phyloP scores from a whole-genome alignment of 345 rosid genomes.

The Nasturtium officinale region DNA sequence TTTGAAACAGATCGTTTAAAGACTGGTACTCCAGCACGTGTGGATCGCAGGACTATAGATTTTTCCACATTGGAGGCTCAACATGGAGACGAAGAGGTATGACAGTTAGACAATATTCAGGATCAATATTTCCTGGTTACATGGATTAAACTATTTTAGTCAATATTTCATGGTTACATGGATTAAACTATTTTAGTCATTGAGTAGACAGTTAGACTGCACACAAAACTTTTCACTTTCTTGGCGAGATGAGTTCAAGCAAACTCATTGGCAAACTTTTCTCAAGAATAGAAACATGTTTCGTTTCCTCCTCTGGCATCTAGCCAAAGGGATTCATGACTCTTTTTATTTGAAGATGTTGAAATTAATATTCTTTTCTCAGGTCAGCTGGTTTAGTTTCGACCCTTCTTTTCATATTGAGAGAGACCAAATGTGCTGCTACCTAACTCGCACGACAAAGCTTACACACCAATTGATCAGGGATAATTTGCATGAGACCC shows the following conservation, averaged over 20 bases:
- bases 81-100: slow-evolving; percentile 91
- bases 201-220: slow-evolving; percentile 4
- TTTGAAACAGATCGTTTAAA: slow-evolving; percentile 92
- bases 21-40: slow-evolving; percentile 97
- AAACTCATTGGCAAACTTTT: not conserved
- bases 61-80: slow-evolving; percentile 88
- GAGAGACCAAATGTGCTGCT: slow-evolving; percentile 97
- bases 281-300: not conserved
- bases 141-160: slow-evolving; percentile 11
- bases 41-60: slow-evolving; percentile 86
- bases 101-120: slow-evolving; percentile 23
- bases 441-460: slow-evolving; percentile 86
- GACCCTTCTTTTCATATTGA: slow-evolving; percentile 83
- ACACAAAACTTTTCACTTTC: not conserved
- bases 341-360: slow-evolving; percentile 33
- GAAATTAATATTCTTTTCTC: slow-evolving; percentile 34
- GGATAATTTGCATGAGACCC: slow-evolving; percentile 95
- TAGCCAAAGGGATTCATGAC: slow-evolving; percentile 12
- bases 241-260: not conserved
- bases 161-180: slow-evolving; percentile 3
- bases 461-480: slow-evolving; percentile 80
- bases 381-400: slow-evolving; percentile 98
- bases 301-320: slow-evolving; percentile 16
- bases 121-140: slow-evolving; percentile 11
- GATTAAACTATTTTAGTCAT: not conserved